Evolutionary conservation across 306 rosid species (phyloP), one percentile per base, ranked within the genome.

Genomic region (Vachellia pachyceras): DNA sequence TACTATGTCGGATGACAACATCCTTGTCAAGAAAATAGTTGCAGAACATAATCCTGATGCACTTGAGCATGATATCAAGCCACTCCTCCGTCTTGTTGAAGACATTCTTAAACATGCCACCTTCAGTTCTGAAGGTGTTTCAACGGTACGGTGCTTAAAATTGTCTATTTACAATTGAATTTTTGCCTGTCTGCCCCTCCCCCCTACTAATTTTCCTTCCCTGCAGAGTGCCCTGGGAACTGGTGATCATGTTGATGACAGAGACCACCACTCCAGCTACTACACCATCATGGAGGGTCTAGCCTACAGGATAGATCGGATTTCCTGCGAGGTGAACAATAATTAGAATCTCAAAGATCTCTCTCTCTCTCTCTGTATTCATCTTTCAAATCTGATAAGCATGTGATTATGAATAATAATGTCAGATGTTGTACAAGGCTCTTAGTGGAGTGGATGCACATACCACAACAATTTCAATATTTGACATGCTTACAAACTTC

Each of bases 61-160:
- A 52, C 79, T 79, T 8, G 88, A 83, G 1, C 82, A 83, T 58
- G 87, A 88, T 74, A 77, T 81, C 44, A 85, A 77, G 70, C 85
- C 92, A 44, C 90, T 90, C 82, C 88, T 90, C 17, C 79, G 58
- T 49, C 71, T 88, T 22, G 91, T 90, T 29, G 94, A 90, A 73
- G 89, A 90, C 76, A 84, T 90, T 80, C 84, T 90, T 36, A 77
- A 35, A 49, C 83, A 65, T 6, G 82, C 90, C 69, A 82, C 84
- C 72, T 22, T 78, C 7, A 72, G n/a, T 29, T 37, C 81, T 15
- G 86, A 86, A 22, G 60, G 39, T 68, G 68, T 47, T 81, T 72
- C 87, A 57, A 57, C 46, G 80, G 90, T 82, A 84, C 17, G 69
- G 69, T 77, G 40, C 78, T 60, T 11, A 29, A 25, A 6, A 25